Percentiles rank a stretch among this genome's conserved stretches.
Conservation (phyloP, 306 rosid genomes). For the Crataegus laevigata region DNA sequence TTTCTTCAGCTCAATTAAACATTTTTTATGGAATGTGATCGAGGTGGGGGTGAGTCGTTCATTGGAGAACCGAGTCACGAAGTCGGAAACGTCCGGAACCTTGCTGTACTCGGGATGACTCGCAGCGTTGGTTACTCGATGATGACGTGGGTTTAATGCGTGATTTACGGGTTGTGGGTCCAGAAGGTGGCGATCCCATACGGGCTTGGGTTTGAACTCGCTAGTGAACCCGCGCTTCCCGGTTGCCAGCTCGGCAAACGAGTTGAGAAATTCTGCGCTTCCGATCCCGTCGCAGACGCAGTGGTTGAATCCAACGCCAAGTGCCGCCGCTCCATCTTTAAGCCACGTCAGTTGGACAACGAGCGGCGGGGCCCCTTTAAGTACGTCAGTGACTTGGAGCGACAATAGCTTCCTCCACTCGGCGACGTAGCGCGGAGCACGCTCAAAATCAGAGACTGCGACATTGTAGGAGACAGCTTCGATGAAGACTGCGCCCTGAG, state of each 20-base stretch:
- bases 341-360: slow-evolving; percentile 82
- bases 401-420: slow-evolving; percentile 66
- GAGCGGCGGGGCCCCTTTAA: slow-evolving; percentile 62
- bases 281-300: slow-evolving; percentile 77
- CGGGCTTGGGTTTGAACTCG: slow-evolving; percentile 25
- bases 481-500: slow-evolving; percentile 66
- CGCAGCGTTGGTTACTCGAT: background rate
- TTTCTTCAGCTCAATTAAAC: slow-evolving; percentile 32
- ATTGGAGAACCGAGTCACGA: slow-evolving; percentile 42
- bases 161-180: background rate
- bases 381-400: slow-evolving; percentile 51
- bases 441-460: slow-evolving; percentile 31
- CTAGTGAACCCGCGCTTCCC: slow-evolving; percentile 10
- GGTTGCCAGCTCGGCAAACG: slow-evolving; percentile 41
- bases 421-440: slow-evolving; percentile 46
- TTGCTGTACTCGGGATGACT: slow-evolving; percentile 42
- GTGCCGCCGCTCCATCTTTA: slow-evolving; percentile 58
- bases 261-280: slow-evolving; percentile 63
- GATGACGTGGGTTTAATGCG: background rate
- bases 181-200: slow-evolving; percentile 76
- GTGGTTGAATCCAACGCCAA: slow-evolving; percentile 73
- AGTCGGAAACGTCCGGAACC: slow-evolving; percentile 62
- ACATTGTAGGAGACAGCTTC: slow-evolving; percentile 51
- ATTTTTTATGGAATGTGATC: slow-evolving; percentile 27
- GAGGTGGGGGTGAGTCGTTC: slow-evolving; percentile 53